Evolutionary conservation across 805 yeast species (phyloP), one percentile per base, ranked within the genome.

Genomic region (Candida namnaoensis): DNA sequence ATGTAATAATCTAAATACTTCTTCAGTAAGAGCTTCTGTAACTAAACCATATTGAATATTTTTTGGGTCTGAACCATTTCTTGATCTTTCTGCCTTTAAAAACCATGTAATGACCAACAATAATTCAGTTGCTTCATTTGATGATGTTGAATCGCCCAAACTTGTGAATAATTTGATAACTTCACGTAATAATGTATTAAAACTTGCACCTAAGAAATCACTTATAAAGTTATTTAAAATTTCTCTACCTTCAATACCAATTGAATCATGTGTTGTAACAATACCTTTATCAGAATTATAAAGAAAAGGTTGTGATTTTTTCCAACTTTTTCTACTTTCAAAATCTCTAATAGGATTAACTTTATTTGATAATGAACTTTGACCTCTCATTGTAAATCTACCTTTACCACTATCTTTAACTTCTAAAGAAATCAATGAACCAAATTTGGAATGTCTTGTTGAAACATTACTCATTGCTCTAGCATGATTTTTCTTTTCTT

Each of bases 381-480:
- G 90, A 2, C 95, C 93, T 3, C 93, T 72, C 1, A 88, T 72
- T 6, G 86, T 75, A 15, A 84, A 60, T 27, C 84, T 66, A 4
- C 65, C 69, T 27, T 78, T 68, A 5, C n/a, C 33, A 30, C 33
- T 30, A 41, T 80, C 79, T 24, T 72, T 70, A 15, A 82, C 75
- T 45, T 81, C 78, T 28, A 91, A 68, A 2, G 95, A 80, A 10
- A 88, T 60, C 47, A 90, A 65, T 0, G 97, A 80, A 1, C 99
- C 99, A 65, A 91, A 91, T 40, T 95, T 71, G 3, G 93, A 90
- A 56, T 91, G 99, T 38, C 99, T 72, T 1, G 87, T 71, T 1
- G 85, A 73, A 1, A 79, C 66, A 40, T 68, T 62, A 57, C 71
- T 73, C 27, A 68, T 65, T 38, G 78, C 69, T 32, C 59, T 54